Percentiles rank a stretch among this genome's conserved stretches.
These are phyloP conservation scores for Crithidia bombi DNA, from an alignment of 208 protist genomes.

Conservation along the genomic window DNA sequence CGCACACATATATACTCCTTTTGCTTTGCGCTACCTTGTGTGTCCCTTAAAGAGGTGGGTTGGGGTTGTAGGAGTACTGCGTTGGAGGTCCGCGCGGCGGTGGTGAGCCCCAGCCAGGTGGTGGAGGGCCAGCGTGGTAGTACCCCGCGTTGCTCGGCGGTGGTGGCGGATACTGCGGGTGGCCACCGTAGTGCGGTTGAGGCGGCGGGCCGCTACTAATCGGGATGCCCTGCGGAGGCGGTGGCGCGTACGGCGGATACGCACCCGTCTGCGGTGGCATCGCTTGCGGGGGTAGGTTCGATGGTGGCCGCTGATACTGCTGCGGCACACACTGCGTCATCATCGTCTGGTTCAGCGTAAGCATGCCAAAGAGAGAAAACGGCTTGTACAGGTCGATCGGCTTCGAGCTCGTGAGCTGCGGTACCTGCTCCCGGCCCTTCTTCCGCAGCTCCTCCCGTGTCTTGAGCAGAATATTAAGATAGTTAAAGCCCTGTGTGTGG, in stretches of 20 bases:
- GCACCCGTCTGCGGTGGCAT: constrained; percentile 16
- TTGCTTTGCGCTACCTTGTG: no score
- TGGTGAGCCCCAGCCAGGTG: constrained; percentile 6
- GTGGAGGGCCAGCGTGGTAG: constrained; percentile 16
- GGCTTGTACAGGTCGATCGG: constrained; percentile 89
- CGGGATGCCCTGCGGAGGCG: constrained; percentile 23
- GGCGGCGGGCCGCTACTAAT: not conserved
- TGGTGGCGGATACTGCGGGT: constrained; percentile 9
- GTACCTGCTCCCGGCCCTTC: constrained; percentile 83
- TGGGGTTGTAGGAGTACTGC: constrained; percentile 25
- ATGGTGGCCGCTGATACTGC: constrained; percentile 50
- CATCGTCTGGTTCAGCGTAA: constrained; percentile 66
- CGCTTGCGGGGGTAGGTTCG: constrained; percentile 32
- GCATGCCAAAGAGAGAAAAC: constrained; percentile 86
- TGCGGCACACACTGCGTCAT: constrained; percentile 66
- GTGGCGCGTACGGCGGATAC: constrained; percentile 25
- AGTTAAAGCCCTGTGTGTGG: constrained; percentile 72
- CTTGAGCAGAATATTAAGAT: constrained; percentile 83
- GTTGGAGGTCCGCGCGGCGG: constrained; percentile 2
- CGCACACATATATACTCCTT: not conserved
- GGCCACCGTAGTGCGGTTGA: constrained; percentile 20
- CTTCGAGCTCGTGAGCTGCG: constrained; percentile 91
- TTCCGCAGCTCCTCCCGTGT: constrained; percentile 74
- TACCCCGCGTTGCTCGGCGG: constrained; percentile 8
- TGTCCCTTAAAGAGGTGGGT: constrained; percentile 1